Base-by-base conservation (phyloP, 129 eudicot genomes). In the Kitagawia praeruptora region DNA sequence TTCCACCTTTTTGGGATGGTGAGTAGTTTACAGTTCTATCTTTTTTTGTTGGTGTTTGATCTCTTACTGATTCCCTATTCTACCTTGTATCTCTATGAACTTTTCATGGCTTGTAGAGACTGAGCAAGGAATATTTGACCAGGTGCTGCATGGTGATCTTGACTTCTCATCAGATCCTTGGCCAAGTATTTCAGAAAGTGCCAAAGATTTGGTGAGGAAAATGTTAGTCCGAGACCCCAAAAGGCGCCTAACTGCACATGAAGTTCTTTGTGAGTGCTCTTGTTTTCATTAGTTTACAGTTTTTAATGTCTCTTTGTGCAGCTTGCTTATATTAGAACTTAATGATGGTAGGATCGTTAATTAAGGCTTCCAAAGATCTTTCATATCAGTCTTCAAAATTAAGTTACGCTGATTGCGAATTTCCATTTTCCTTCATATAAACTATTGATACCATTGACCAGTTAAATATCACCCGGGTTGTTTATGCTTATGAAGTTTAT, bases 1-100 rank as follows among this genome's bases (percentile, higher is more conserved):
- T 90, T 64, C 98, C 98, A 75, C 98, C 98, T 27, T 93, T 93
- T 70, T 91, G 98, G 98, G 96, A 92, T 27, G 98, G 98, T 93
- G 77, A 89, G 25, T 61, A 78, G 11, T 11, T 16, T 70, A 44
- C 23, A 28, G 39, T 40, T 70, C 27, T 75, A 46, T 31, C 46
- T 41, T 37, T 31, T 83, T 40, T 46, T 27, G 76, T 75, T 13
- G 40, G 28, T 75, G 53, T 19, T 56, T 77, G 61, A 31, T 23
- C 27, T 53, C 28, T 73, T 75, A 73, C 75, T 85, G 79, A 41
- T 75, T 27, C 54, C 5, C 1, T 69, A 13, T 56, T 53, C 45
- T 76, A 31, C 75, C 23, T 34, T 70, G 19, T 73, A 25, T 42
- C 34, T 75, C 28, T 19, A 70, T 75, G 66, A 75, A 56, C 14